Base-by-base conservation (phyloP, 2,329 filamentous ascomycete species). In the Xylaria sp. region DNA sequence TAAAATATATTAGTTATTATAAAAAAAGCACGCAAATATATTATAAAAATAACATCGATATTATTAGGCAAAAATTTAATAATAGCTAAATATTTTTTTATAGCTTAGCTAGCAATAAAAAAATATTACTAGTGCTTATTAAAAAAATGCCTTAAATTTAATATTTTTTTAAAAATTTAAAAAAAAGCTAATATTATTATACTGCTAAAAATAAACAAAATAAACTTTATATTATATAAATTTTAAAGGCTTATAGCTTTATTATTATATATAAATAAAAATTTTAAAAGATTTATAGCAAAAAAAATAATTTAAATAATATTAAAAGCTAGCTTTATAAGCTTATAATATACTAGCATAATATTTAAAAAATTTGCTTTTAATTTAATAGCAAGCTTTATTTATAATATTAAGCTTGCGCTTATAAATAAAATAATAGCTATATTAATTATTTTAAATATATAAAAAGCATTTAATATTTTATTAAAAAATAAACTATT, bases 231-330 rank as follows among this genome's bases (percentile, higher is more conserved):
- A 40, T 40, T 40, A 27, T 65, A 54, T 55, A 60, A 57, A 16
- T 68, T 57, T 29, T 68, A 65, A 48, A 65, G 48, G 42, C 13
- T 55, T 40, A 64, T 64, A 9, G 23, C 8, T 23, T 44, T 66
- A 32, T n/a, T 66, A 27, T 63, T 66, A 12, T 61, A 51, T 53
- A 55, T 61, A 44, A 62, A 51, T 1, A 66, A 66, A 51, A 44
- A 6, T 1, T n/a, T 62, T 4, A 44, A 66, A 51, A 37, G 16
- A 50, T 4, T 66, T 27, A 62, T 62, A 40, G 3, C 4, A 29
- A 57, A 50, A 62, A 8, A 62, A 62, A 66, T 66, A 65, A 54
- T 60, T 6, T 65, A 65, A 54, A 65, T 16, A 60, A 8, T 1
- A 10, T 27, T 60, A 18, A 37, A 47, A 60, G 2, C 5, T 2